Evolutionary conservation across 78 protist genomes (phyloP), one percentile per base, ranked within the genome.

Genomic region (Dictyostelium intermedium): DNA sequence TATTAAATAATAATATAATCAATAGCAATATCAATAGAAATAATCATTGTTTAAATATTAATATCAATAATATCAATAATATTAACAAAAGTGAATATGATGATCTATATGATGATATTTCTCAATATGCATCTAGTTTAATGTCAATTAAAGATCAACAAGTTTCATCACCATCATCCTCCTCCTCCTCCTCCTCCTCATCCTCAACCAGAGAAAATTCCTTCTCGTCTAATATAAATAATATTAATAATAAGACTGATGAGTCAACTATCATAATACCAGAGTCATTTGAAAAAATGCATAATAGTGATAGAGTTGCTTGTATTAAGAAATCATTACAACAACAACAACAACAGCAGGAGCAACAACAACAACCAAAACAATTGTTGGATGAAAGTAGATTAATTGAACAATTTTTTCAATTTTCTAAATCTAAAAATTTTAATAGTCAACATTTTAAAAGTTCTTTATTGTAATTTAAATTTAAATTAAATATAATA

Each of bases 101-200:
- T 77, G 60, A 74, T 18, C 7, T 16, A 20, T 32, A 25, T 43
- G 85, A 80, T 41, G 47, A 37, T 80, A n/a, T 80, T 32, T 35
- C 63, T 14, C 45, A 80, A 10, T 87, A 79, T 50, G 93, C 93
- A 14, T 79, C 93, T 2, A 87, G 93, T 39, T 66, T 87, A 27
- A 79, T 87, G 50, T 37, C 50, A 14, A 87, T 87, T 45, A 30
- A 77, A 35, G 93, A 87, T 82, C 73, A 61, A 35, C 1, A 9
- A 5, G 2, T 14, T 50, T 63, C 34, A 80, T 23, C n/a, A 7
- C 5, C 35, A 34, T 34, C 80, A 16, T 34, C 80, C 25, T 73
- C 80, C 8, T 73, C 45, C 25, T 74, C 81, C 9, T 2, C 81
- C 34, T 66, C 16, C 5, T 9, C 8, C 0, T 78, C 83, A 20